A percentile compares a stretch with the other conserved stretches of the same genome.
These are phyloP conservation scores for Aspergillus pseudoviridinutans DNA, from an alignment of 2,329 filamentous ascomycete species.

Conservation along the genomic window DNA sequence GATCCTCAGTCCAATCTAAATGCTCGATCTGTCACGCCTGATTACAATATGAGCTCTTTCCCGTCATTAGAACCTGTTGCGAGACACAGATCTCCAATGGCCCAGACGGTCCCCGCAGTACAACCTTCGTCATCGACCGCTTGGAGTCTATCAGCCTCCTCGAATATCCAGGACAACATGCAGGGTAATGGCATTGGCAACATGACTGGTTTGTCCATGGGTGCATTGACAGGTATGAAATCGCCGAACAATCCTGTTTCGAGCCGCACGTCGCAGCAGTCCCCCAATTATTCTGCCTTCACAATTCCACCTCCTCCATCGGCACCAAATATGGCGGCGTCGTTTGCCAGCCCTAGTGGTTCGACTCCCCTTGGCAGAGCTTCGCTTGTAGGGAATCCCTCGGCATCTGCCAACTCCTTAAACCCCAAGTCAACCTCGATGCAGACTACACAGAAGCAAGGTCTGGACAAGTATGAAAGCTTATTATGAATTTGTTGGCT, in stretches of 20 bases:
- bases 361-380: conserved; percentile 17
- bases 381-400: conserved; percentile 11
- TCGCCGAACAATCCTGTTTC: conserved; percentile 14
- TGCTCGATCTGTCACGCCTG: conserved; percentile 50
- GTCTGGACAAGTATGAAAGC: conserved; percentile 55
- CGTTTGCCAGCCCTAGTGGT: conserved; percentile 14
- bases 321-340: conserved; percentile 12
- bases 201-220: conserved; percentile 16
- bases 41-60: conserved; percentile 47
- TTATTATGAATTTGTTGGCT: conserved; percentile 39
- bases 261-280: conserved; percentile 14
- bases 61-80: conserved; percentile 43
- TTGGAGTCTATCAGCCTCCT: conserved; percentile 12
- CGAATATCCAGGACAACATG: conserved; percentile 11
- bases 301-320: conserved; percentile 41
- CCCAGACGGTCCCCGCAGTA: conserved; percentile 23
- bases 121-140: conserved; percentile 28
- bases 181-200: conserved; percentile 8
- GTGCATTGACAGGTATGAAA: conserved; percentile 24
- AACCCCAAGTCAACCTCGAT: conserved; percentile 20
- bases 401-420: conserved; percentile 13
- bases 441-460: conserved; percentile 32
- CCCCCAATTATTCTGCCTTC: conserved; percentile 33
- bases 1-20: conserved; percentile 20
- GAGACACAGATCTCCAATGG: conserved; percentile 28